Conservation (phyloP, 2,329 filamentous ascomycete genomes). For the Alternaria sp. region DNA sequence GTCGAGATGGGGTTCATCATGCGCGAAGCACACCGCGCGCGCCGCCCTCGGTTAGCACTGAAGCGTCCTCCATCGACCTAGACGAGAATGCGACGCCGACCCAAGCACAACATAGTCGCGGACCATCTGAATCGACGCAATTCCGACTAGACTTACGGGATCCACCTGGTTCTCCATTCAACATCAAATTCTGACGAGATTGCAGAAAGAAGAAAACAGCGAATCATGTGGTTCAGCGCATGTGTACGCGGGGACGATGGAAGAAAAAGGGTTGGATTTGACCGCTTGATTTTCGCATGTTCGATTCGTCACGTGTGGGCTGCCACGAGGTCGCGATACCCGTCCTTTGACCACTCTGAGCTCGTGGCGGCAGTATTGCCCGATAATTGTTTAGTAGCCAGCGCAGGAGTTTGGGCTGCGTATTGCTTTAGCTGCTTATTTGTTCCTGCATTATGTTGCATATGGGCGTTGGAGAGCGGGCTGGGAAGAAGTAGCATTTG, state of each 20-base stretch:
- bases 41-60: conserved; percentile 36
- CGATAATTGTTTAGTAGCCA: conserved; percentile 37
- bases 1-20: conserved; percentile 36
- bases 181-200: conserved; percentile 48
- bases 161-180: conserved; percentile 50
- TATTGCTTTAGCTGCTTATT: conserved; percentile 32
- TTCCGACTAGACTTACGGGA: conserved; percentile 49
- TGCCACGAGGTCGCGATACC: conserved; percentile 50
- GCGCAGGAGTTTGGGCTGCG: conserved; percentile 47
- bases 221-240: conserved; percentile 8
- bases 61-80: conserved; percentile 36
- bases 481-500: conserved; percentile 30
- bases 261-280: conserved; percentile 34
- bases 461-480: conserved; percentile 27
- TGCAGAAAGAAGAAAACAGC: conserved; percentile 9
- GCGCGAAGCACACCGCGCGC: conserved; percentile 36
- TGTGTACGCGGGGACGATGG: conserved; percentile 35
- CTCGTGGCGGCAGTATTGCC: conserved; percentile 43
- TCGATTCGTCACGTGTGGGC: conserved; percentile 35
- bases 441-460: conserved; percentile 35
- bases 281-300: conserved; percentile 38
- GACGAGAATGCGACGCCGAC: conserved; percentile 47
- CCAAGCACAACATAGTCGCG: conserved; percentile 46
- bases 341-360: conserved; percentile 40
- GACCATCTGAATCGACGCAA: conserved; percentile 42